Conservation (phyloP, 2,329 filamentous ascomycete species). For the Diaporthe sp. region DNA sequence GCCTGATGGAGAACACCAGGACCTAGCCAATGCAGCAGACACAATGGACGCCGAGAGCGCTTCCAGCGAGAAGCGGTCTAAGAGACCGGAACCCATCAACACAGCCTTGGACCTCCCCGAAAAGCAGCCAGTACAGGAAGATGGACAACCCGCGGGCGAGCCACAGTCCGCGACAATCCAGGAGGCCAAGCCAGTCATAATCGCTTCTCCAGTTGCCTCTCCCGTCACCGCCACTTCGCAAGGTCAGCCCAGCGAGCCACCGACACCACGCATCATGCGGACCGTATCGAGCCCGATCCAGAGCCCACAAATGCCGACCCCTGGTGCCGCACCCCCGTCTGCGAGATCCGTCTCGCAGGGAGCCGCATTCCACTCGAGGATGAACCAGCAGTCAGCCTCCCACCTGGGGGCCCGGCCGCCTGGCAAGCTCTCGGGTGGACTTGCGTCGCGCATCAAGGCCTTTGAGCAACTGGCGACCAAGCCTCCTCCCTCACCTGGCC, state of each 20-base stretch:
- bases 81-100: constrained; percentile 65
- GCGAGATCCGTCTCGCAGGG: constrained; percentile 67
- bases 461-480: constrained; percentile 79
- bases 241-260: constrained; percentile 40
- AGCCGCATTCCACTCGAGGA: constrained; percentile 64
- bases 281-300: constrained; percentile 62
- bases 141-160: constrained; percentile 87
- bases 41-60: constrained; percentile 41
- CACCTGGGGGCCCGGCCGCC: constrained; percentile 73
- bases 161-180: constrained; percentile 83
- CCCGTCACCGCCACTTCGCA: constrained; percentile 40
- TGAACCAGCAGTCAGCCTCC: constrained; percentile 60
- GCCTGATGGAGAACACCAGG: constrained; percentile 35
- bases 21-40: constrained; percentile 32
- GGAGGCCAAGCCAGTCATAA: constrained; percentile 82
- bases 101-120: constrained; percentile 55
- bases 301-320: constrained; percentile 54
- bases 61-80: constrained; percentile 45
- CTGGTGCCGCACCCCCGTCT: constrained; percentile 57
- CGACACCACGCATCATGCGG: constrained; percentile 51
- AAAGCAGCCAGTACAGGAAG: constrained; percentile 64
- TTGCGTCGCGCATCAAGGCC: constrained; percentile 94
- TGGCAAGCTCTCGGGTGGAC: constrained; percentile 86
- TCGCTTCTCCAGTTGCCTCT: constrained; percentile 47
- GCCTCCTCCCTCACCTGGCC: constrained; percentile 37